phyloP scores from a whole-genome alignment of 2,329 filamentous ascomycete genomes.

The Fusarium sp. region DNA sequence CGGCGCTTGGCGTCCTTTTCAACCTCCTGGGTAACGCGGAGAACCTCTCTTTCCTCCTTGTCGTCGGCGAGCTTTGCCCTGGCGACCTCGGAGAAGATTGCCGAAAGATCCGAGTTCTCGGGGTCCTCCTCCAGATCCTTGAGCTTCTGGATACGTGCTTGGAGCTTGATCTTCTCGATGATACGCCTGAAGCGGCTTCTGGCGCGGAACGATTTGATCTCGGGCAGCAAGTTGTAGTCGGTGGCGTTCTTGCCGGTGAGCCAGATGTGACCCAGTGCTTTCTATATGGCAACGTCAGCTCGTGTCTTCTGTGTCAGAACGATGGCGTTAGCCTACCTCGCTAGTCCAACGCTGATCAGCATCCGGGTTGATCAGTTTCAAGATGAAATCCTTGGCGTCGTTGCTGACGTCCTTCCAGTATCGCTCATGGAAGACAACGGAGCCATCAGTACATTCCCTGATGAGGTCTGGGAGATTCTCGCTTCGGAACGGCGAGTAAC shows the following conservation, averaged over 20 bases:
- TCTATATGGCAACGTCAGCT: slow-evolving; percentile 60
- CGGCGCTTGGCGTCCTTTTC: slow-evolving; percentile 64
- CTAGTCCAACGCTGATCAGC: slow-evolving; percentile 84
- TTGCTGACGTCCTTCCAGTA: slow-evolving; percentile 99
- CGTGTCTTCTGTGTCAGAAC: slow-evolving; percentile 8
- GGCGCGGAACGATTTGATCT: slow-evolving; percentile 94
- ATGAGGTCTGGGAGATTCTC: slow-evolving; percentile 95
- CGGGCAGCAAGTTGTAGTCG: slow-evolving; percentile 96
- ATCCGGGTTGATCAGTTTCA: slow-evolving; percentile 82
- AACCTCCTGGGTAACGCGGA: slow-evolving; percentile 75
- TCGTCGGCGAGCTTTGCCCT: slow-evolving; percentile 89
- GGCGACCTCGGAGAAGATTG: slow-evolving; percentile 91
- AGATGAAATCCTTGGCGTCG: slow-evolving; percentile 96
- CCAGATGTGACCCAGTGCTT: slow-evolving; percentile 88
- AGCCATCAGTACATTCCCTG: slow-evolving; percentile 88
- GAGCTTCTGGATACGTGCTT: slow-evolving; percentile 94
- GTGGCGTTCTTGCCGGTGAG: slow-evolving; percentile 91
- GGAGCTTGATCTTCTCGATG: slow-evolving; percentile 95
- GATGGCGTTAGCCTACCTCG: slow-evolving; percentile 66
- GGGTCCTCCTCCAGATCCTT: slow-evolving; percentile 91
- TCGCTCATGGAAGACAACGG: slow-evolving; percentile 94
- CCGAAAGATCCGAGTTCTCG: slow-evolving; percentile 75
- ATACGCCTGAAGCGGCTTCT: slow-evolving; percentile 92
- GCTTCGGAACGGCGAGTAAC: slow-evolving; percentile 97
- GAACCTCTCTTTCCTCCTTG: slow-evolving; percentile 83